A percentile compares a stretch with the other conserved stretches of the same genome.
phyloP scores from a whole-genome alignment of 1,284 basidiomycete species.

The Pisolithus thermaeus region DNA sequence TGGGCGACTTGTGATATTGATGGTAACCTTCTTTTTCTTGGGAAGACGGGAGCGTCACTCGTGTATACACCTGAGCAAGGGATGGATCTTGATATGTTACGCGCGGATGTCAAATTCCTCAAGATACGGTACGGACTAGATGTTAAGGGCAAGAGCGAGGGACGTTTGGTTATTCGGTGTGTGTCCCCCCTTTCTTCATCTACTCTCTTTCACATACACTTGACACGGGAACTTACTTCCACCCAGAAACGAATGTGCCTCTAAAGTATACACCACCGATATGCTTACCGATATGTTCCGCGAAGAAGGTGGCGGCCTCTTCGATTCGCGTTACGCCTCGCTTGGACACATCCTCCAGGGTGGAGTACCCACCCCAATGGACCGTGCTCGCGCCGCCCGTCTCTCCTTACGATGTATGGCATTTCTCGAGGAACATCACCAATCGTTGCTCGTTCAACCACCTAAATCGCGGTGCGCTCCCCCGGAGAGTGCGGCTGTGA shows the following conservation, averaged over 20 bases:
- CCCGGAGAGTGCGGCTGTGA: slow-evolving; percentile 77
- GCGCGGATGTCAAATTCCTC: slow-evolving; percentile 86
- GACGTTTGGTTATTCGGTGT: slow-evolving; percentile 86
- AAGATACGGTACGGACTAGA: slow-evolving; percentile 85
- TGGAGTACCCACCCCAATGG: slow-evolving; percentile 89
- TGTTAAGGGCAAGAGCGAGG: slow-evolving; percentile 85
- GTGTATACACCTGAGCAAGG: slow-evolving; percentile 95
- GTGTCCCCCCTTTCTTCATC: slow-evolving; percentile 17
- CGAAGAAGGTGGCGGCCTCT: slow-evolving; percentile 88
- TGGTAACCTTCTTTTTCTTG: background rate
- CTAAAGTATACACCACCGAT: slow-evolving; percentile 86
- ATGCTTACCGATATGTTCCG: slow-evolving; percentile 92
- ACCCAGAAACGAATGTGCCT: slow-evolving; percentile 82
- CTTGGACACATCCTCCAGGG: slow-evolving; percentile 97
- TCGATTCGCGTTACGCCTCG: slow-evolving; percentile 90
- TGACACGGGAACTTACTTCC: background rate
- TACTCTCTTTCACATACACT: background rate
- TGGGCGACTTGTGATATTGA: background rate
- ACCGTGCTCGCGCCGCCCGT: slow-evolving; percentile 87
- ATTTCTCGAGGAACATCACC: slow-evolving; percentile 85
- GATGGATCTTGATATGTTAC: slow-evolving; percentile 77
- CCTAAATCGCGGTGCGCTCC: slow-evolving; percentile 46
- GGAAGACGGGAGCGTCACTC: slow-evolving; percentile 81
- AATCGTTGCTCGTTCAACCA: slow-evolving; percentile 40
- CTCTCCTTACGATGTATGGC: slow-evolving; percentile 90